phyloP scores from a whole-genome alignment of 2,329 filamentous ascomycete genomes.

The Thielaviopsis musarum region DNA sequence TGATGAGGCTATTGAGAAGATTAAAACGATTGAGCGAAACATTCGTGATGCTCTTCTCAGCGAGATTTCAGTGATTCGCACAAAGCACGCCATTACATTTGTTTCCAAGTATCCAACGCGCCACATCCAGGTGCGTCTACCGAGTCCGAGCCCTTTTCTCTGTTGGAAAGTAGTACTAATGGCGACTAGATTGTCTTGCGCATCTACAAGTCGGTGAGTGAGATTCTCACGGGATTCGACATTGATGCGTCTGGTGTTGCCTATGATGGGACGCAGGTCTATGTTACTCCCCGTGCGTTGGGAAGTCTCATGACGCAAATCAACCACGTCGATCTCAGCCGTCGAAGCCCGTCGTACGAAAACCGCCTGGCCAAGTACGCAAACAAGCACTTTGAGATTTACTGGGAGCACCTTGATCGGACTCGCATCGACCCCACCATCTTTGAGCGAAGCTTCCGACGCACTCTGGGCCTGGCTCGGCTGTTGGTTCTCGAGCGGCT shows the following conservation, averaged over 20 bases:
- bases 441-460: constrained; percentile 62
- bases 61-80: constrained; percentile 72
- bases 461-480: constrained; percentile 61
- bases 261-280: constrained; percentile 68
- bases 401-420: constrained; percentile 60
- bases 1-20: constrained; percentile 65
- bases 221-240: constrained; percentile 78
- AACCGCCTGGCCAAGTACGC: constrained; percentile 76
- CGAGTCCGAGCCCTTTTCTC: not conserved
- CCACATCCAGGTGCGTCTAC: constrained; percentile 45
- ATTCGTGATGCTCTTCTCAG: constrained; percentile 61
- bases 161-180: constrained; percentile 7
- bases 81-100: constrained; percentile 78
- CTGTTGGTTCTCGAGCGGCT: constrained; percentile 66
- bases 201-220: constrained; percentile 67
- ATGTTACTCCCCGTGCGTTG: constrained; percentile 58
- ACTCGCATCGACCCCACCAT: constrained; percentile 71
- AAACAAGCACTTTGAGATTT: constrained; percentile 68
- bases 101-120: constrained; percentile 69
- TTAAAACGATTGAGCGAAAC: constrained; percentile 61
- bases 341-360: constrained; percentile 74
- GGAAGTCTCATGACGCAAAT: constrained; percentile 67
- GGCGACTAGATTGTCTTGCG: constrained; percentile 55
- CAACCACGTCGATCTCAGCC: constrained; percentile 63
- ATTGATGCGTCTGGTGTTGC: constrained; percentile 72